These are phyloP conservation scores for Syncephalastrum contaminatum DNA, from an alignment of 371 early-diverging fungal species.

Conservation along the genomic window DNA sequence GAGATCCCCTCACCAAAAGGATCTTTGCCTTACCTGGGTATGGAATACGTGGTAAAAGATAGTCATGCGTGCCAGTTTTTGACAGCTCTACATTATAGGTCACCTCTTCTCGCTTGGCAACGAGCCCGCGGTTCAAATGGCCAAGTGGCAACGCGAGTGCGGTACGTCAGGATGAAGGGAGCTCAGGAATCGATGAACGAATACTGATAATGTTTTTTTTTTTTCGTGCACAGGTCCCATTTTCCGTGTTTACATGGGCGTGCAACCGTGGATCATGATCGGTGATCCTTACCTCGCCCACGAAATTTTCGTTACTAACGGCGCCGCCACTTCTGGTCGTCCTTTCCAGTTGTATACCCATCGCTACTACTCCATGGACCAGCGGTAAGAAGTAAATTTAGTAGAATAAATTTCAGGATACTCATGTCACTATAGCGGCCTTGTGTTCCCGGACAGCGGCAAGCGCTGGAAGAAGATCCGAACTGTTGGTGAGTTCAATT, in stretches of 20 bases:
- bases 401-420: background rate
- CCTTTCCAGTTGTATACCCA: constrained; percentile 5
- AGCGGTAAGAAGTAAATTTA: constrained; percentile 5
- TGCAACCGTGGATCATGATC: constrained; percentile 18
- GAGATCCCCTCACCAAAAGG: constrained; percentile 12
- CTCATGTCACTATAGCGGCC: constrained; percentile 6
- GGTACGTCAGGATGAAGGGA: background rate
- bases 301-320: constrained; percentile 10
- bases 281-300: constrained; percentile 17
- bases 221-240: constrained; percentile 8
- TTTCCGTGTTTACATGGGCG: constrained; percentile 15
- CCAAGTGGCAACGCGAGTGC: constrained; percentile 7
- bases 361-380: constrained; percentile 9
- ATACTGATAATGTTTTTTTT: too few species aligned
- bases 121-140: constrained; percentile 1
- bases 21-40: constrained; percentile 14
- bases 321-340: constrained; percentile 9
- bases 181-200: background rate
- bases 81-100: background rate
- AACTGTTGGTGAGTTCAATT: constrained; percentile 9
- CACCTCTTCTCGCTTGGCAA: constrained; percentile 8
- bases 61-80: too few species aligned
- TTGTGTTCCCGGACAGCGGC: constrained; percentile 15
- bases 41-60: too few species aligned
- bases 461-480: constrained; percentile 16